Evolutionary conservation across 2,329 filamentous ascomycete genomes (phyloP), one percentile per base, ranked within the genome.

Genomic region (Fusarium citri): DNA sequence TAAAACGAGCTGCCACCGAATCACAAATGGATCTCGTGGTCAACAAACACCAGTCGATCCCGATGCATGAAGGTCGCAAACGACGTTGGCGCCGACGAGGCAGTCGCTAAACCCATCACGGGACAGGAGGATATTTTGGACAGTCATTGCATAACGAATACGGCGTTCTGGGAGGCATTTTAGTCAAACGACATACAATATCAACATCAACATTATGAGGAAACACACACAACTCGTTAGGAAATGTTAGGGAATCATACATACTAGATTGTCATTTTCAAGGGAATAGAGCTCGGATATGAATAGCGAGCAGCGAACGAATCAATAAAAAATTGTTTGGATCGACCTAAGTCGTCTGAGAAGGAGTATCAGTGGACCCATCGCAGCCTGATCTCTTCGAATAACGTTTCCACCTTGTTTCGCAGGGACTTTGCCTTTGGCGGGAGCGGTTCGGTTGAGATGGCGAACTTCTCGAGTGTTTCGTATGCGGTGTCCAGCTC

Each of bases 11-110:
- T 12, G 49, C 56, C 1, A 70, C 55, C 0, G 67, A 69, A 3
- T 69, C 67, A 2, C 43, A 53, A 0, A 28, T 67, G 1, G 67
- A 70, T 11, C 25, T 69, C 8, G 53, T 42, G 1, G 48, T 53
- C 8, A 64, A 55, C 8, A 69, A 69, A 31, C 49, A 67, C 12
- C 66, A 40, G 9, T 70, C 67, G 4, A 70, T 53, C 9, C 67
- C 67, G 0, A 23, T 69, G 18, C 67, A 69, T 16, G 41, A 70
- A 31, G 51, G 66, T 10, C 60, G 61, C 8, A 50, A 53, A 16
- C 66, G 66, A 11, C 62, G 56, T 3, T 66, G 42, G 11, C 65
- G 66, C 20, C 31, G 45, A 6, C 23, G 43, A 16, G 51, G 30
- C 11, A 25, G 62, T 8, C 31, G 45, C 23, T 47, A 15, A 37